Evolutionary conservation across 768 basidiomycete species (phyloP).

Genomic region (Boletus huronensis): DNA sequence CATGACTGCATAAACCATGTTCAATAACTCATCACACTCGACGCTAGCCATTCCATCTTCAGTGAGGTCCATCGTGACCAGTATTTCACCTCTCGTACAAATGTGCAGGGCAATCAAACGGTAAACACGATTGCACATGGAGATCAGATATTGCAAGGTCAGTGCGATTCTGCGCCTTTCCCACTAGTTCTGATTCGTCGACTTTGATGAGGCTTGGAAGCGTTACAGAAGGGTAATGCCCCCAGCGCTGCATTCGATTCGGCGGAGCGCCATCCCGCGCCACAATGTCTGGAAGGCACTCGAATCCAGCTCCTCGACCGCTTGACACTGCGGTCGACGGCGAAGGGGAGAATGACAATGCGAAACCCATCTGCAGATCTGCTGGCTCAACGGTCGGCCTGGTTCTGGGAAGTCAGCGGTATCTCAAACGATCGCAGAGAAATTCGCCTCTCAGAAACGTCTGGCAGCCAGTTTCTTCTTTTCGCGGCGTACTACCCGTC

Average conservation of each 20-base stretch:
- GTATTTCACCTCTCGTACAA: constrained; percentile 1
- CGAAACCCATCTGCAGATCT: constrained; percentile 15
- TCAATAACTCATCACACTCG: constrained; percentile 12
- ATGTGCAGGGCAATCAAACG: constrained; percentile 13
- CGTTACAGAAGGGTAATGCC: constrained; percentile 10
- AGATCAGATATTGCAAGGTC: constrained; percentile 13
- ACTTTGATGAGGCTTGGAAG: not conserved
- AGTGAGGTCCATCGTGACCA: constrained; percentile 16
- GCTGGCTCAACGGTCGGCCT: constrained; percentile 21
- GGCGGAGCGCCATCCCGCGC: constrained; percentile 4
- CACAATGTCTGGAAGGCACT: too few relatives aligned
- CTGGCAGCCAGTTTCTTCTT: too few relatives aligned
- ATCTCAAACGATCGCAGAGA: constrained; percentile 27
- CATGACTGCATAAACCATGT: too few relatives aligned
- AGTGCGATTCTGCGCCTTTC: not conserved
- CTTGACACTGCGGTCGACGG: constrained; percentile 7
- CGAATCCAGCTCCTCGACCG: constrained; percentile 1
- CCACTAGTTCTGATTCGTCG: not conserved
- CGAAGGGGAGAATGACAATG: not conserved
- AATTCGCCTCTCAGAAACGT: not conserved
- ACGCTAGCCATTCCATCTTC: constrained; percentile 18
- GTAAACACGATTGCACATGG: constrained; percentile 16
- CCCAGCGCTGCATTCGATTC: constrained; percentile 13
- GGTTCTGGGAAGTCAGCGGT: constrained; percentile 23
- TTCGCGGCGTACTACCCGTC: too few relatives aligned